Evolutionary conservation across 1,139 yeast species (phyloP), one percentile per base, ranked within the genome.

Genomic region (Candida tetrigidarum): DNA sequence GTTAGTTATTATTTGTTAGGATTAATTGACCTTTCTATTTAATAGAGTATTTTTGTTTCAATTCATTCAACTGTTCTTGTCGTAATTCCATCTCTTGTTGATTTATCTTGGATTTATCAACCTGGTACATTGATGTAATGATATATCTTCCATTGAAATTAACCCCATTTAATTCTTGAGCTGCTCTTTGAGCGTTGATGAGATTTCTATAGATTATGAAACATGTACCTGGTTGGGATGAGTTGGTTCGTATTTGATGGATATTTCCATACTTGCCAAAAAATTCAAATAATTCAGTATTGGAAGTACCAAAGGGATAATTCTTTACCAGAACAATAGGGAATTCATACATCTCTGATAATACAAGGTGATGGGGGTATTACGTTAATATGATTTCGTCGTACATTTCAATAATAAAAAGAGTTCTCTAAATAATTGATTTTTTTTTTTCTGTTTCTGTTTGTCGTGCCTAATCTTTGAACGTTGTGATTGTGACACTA

Each of bases 121-220:
- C 73, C 18, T 62, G 65, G 51, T 71, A 80, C 49, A 74, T 47
- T 43, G 70, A 60, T 7, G 82, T 81, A 12, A 83, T 83, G 28
- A 84, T 59, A 56, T 83, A 84, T 46, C 89, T 57, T 8, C 83
- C 84, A 44, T 78, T 75, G 51, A 78, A 79, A 55, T 83, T 83
- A 53, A 78, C 78, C 0, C 90, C 90, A 41, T 80, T 79, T 43
- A 83, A 61, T 49, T 79, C 82, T 18, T 69, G 76, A 22, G 75
- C 67, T 1, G 87, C 87, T 20, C 63, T 62, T 18, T 63, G 60
- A 6, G 88, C 86, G 50, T 73, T 74, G 26, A 63, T 61, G 20
- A 76, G 49, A 43, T 76, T 76, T 46, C 74, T 77, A 57, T 76
- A 84, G 3, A 83, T 74, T n/a, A 83, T 76, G 44, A 76, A 72